Evolutionary conservation across 1,139 yeast species (phyloP).

Genomic region (Lodderomyces metapsilosis): DNA sequence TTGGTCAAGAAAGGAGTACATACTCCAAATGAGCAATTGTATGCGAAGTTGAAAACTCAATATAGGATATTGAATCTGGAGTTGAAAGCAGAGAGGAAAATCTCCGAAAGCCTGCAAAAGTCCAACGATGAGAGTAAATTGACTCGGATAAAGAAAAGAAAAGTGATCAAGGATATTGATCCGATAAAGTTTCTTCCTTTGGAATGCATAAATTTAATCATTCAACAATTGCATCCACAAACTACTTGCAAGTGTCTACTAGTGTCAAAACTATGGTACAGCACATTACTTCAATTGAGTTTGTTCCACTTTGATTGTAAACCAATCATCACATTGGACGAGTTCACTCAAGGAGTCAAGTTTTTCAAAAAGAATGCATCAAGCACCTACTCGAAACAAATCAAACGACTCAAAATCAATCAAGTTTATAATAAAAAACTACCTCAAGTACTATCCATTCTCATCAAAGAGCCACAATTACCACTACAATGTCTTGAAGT

Average conservation of each 20-base stretch:
- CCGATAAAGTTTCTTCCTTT: conserved; percentile 29
- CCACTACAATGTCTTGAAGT: conserved; percentile 23
- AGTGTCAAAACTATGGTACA: conserved; percentile 37
- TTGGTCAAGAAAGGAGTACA: conserved; percentile 24
- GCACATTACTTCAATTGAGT: conserved; percentile 20
- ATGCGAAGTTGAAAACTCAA: conserved; percentile 23
- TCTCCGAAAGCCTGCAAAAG: conserved; percentile 4
- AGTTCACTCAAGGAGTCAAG: conserved; percentile 29
- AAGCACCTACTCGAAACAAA: conserved; percentile 17
- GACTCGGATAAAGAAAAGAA: conserved; percentile 5
- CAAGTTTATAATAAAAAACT: conserved; percentile 20
- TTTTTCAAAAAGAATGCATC: conserved; percentile 24
- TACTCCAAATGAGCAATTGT: conserved; percentile 28
- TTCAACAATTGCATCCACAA: conserved; percentile 21
- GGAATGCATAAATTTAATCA: conserved; percentile 31
- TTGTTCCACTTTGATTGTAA: conserved; percentile 30
- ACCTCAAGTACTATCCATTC: conserved; percentile 25
- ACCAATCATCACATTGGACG: conserved; percentile 24
- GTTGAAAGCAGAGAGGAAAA: conserved; percentile 19
- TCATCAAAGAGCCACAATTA: conserved; percentile 20
- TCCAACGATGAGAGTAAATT: too few species aligned
- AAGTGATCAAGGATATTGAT: conserved; percentile 19
- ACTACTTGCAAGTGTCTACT: conserved; percentile 26
- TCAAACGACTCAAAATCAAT: conserved; percentile 24
- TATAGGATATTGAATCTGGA: conserved; percentile 23